Base-by-base conservation (phyloP, 2,329 filamentous ascomycete species). In the Cordyceps cateniannulata region DNA sequence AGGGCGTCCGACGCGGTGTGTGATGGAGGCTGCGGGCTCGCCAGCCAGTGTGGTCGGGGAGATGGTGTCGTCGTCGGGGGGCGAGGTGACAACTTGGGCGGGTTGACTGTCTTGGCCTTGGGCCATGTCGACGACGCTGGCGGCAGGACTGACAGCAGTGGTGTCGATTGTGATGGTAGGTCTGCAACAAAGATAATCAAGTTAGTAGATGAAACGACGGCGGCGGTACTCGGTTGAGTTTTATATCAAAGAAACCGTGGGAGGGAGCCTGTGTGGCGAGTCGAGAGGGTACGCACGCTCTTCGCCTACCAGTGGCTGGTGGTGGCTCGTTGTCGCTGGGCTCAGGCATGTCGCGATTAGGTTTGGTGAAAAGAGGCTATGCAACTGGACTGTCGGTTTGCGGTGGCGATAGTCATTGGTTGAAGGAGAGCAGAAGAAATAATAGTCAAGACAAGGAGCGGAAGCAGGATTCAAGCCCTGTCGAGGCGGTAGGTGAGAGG, bases 101-200 rank as follows among this genome's bases (percentile, higher is more conserved):
- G 63, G 62, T 48, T 66, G 60, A 59, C 68, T 58, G 63, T 65
- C 62, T 22, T 61, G 56, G 40, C 69, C 66, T 61, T 68, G 62
- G 3, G 73, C 66, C 63, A 73, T 70, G 42, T 71, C 68, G 58
- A 69, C 59, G 60, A 66, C 49, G 18, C 69, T 63, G 50, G 62
- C 66, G 47, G 69, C 65, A 60, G 68, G 62, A 58, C 68, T 70
- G 62, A 72, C 71, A 62, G 74, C 77, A 9, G 80, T 77, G 14
- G 80, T 82, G 64, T 83, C 79, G 58, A 83, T 82, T 56, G 79
- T 83, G 62, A 83, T 83, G 58, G 80, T 81, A 40, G 80, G 81
- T 47, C 80, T 83, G 62, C 48, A 47, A 27, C 16, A 24, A 22
- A 18, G 7, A 22, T 22, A 14, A 29, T 27, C 18, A 45, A 16